A percentile compares a stretch with the other conserved stretches of the same genome.
Conservation (phyloP, 2,329 filamentous ascomycete genomes). For the Xylariomycetidae sp. region DNA sequence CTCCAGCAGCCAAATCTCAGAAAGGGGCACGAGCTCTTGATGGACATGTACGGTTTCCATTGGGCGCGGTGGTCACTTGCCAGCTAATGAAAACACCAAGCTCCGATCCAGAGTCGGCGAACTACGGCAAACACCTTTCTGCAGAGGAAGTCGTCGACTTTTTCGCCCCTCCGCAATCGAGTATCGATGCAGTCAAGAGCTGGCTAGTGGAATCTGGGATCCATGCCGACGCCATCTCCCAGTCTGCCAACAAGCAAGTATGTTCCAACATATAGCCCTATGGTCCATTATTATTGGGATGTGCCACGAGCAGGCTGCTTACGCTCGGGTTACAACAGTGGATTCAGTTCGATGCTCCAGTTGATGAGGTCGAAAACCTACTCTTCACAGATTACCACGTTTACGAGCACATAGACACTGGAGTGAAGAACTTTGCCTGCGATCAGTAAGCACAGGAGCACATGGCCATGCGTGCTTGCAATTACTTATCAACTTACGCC, state of each 20-base stretch:
- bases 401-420: constrained; percentile 32
- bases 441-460: constrained; percentile 20
- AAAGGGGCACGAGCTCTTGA: constrained; percentile 19
- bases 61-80: neutral
- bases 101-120: constrained; percentile 28
- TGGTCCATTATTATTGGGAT: neutral
- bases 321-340: constrained; percentile 29
- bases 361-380: constrained; percentile 31
- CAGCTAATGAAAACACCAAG: constrained; percentile 14
- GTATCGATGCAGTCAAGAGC: constrained; percentile 28
- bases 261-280: constrained; percentile 1
- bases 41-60: constrained; percentile 19
- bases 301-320: too few relatives aligned
- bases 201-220: constrained; percentile 33
- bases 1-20: constrained; percentile 20
- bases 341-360: constrained; percentile 36
- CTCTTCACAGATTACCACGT: constrained; percentile 34
- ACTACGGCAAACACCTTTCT: constrained; percentile 35
- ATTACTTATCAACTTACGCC: neutral
- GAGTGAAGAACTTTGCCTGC: constrained; percentile 31
- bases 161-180: constrained; percentile 30
- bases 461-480: neutral
- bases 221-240: constrained; percentile 23
- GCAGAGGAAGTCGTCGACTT: constrained; percentile 30
- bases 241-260: constrained; percentile 23